Conservation (phyloP, 1,284 basidiomycete species). For the Ganoderma multipileum region DNA sequence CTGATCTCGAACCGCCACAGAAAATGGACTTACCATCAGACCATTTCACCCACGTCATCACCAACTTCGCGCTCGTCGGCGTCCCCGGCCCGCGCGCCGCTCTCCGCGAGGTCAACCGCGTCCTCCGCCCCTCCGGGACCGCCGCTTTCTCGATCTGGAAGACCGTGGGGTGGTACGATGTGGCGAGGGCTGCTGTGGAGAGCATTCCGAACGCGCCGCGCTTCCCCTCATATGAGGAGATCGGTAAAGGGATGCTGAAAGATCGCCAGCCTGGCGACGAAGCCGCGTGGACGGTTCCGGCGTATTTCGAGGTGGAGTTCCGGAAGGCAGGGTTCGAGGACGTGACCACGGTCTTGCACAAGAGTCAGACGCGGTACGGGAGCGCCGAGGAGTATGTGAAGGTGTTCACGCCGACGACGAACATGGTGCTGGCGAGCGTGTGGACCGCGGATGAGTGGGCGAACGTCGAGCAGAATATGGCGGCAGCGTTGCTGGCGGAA, state of each 20-base stretch:
- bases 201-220: slow-evolving; percentile 3
- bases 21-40: slow-evolving; percentile 15
- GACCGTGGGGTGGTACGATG: slow-evolving; percentile 2
- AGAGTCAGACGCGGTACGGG: slow-evolving; percentile 8
- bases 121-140: slow-evolving; percentile 6
- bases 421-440: background rate
- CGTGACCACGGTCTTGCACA: background rate
- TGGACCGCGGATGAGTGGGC: slow-evolving; percentile 6
- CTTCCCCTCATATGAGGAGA: background rate
- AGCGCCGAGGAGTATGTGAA: slow-evolving; percentile 12
- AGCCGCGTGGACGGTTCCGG: background rate
- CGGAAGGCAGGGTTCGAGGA: slow-evolving; percentile 10
- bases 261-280: background rate
- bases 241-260: background rate
- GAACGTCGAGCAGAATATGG: slow-evolving; percentile 1
- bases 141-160: slow-evolving; percentile 9
- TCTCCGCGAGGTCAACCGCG: slow-evolving; percentile 5
- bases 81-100: slow-evolving; percentile 2
- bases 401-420: background rate
- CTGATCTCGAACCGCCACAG: background rate
- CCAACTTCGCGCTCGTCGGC: slow-evolving; percentile 8
- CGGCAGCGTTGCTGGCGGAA: background rate
- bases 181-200: background rate
- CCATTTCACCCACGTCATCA: slow-evolving; percentile 18
- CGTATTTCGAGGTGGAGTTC: slow-evolving; percentile 6